Evolutionary conservation across 768 basidiomycete species (phyloP).

Genomic region (Boletus subparvulus): DNA sequence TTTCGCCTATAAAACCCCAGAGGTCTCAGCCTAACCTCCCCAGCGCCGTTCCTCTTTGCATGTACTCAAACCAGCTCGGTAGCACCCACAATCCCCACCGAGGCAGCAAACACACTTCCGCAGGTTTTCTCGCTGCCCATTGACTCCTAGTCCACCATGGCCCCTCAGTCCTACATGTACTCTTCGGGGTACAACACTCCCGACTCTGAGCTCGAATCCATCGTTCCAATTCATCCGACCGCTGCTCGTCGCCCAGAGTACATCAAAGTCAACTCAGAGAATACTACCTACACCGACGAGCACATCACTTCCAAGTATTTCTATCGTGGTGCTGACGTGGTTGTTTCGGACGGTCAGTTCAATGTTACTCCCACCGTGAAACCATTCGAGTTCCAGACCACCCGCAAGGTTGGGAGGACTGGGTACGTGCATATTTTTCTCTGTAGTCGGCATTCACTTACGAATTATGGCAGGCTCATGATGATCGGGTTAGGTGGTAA

Average conservation of each 20-base stretch:
- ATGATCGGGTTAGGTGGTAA: conserved; percentile 97
- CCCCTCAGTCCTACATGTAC: conserved; percentile 40
- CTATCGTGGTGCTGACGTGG: conserved; percentile 75
- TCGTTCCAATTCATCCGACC: conserved; percentile 79
- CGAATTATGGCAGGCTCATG: conserved; percentile 64
- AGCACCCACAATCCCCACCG: conserved; percentile 85
- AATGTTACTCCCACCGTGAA: conserved; percentile 76
- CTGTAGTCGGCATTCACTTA: conserved; percentile 2
- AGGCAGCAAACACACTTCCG: conserved; percentile 81
- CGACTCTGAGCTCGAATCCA: conserved; percentile 65
- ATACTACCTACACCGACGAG: conserved; percentile 78
- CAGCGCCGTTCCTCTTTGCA: conserved; percentile 51
- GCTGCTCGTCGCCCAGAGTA: conserved; percentile 73
- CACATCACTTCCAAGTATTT: conserved; percentile 79
- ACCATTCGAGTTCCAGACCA: conserved; percentile 89
- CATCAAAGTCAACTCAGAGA: conserved; percentile 79
- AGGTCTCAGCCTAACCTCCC: not conserved
- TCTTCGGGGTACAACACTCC: conserved; percentile 75
- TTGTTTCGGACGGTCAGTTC: conserved; percentile 71
- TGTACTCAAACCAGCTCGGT: conserved; percentile 95
- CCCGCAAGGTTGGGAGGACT: conserved; percentile 81
- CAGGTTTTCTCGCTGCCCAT: conserved; percentile 59
- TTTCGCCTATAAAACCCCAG: conserved; percentile 30
- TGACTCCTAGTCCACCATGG: conserved; percentile 47
- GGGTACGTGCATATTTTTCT: conserved; percentile 58